phyloP scores from a whole-genome alignment of 2,329 filamentous ascomycete species.

The Aspergillus sp. region DNA sequence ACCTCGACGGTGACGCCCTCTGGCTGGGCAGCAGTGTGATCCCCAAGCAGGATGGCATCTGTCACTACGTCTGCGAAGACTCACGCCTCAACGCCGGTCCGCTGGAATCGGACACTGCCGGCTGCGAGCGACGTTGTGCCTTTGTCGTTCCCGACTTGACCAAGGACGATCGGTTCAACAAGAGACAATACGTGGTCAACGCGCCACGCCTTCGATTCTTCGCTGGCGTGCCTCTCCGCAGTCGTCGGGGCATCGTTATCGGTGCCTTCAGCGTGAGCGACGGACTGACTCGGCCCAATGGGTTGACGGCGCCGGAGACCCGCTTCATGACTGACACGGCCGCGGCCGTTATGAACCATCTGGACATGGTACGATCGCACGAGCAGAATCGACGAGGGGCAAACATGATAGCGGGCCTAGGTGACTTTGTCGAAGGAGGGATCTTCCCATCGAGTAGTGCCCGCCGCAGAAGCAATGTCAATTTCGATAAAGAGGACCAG shows the following conservation, averaged over 20 bases:
- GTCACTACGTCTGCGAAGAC: conserved; percentile 22
- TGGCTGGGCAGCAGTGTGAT: conserved; percentile 32
- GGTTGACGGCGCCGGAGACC: conserved; percentile 2
- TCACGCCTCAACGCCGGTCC: neutral
- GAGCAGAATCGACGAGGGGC: conserved; percentile 11
- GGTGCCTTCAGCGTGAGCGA: conserved; percentile 10
- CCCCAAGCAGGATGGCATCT: conserved; percentile 28
- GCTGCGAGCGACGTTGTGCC: neutral
- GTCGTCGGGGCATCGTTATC: conserved; percentile 32
- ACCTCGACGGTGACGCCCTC: conserved; percentile 21
- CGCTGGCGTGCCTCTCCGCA: conserved; percentile 59
- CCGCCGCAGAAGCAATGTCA: conserved; percentile 4
- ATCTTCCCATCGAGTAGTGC: conserved; percentile 6
- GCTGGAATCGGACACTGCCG: neutral
- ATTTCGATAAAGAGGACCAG: neutral
- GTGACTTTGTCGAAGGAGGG: conserved; percentile 10
- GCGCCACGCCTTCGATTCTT: conserved; percentile 46
- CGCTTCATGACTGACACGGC: conserved; percentile 14
- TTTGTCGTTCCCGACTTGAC: conserved; percentile 5
- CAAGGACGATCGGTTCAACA: neutral
- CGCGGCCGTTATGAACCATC: conserved; percentile 11
- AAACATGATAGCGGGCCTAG: conserved; percentile 13
- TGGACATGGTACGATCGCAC: conserved; percentile 12
- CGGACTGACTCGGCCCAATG: neutral
- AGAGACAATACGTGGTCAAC: conserved; percentile 19